A percentile compares a stretch with the other conserved stretches of the same genome.
Evolutionary conservation across 805 yeast genomes (phyloP).

Genomic region (Lipomyces yamadae): DNA sequence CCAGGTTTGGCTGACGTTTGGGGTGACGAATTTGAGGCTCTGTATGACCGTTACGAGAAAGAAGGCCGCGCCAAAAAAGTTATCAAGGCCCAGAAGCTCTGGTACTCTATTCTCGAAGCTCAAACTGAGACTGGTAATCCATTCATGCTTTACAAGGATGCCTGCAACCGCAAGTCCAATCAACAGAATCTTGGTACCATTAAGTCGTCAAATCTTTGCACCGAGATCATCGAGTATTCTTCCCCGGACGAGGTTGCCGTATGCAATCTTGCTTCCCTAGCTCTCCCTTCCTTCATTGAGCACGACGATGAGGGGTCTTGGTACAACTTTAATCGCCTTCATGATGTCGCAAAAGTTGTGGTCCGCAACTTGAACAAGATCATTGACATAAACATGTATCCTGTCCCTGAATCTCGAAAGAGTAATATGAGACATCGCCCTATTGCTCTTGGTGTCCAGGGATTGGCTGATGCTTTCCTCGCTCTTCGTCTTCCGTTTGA

Average conservation of each 20-base stretch:
- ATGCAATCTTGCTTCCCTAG: slow-evolving; percentile 90
- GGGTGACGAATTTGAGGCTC: slow-evolving; percentile 78
- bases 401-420: slow-evolving; percentile 71
- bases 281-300: slow-evolving; percentile 77
- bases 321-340: slow-evolving; percentile 77
- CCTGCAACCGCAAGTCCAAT: slow-evolving; percentile 84
- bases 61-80: slow-evolving; percentile 68
- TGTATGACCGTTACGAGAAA: slow-evolving; percentile 73
- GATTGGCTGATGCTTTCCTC: slow-evolving; percentile 88
- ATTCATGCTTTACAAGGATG: slow-evolving; percentile 89
- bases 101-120: slow-evolving; percentile 87
- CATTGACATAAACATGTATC: slow-evolving; percentile 85
- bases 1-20: slow-evolving; percentile 82
- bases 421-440: slow-evolving; percentile 90
- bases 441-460: slow-evolving; percentile 97
- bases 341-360: slow-evolving; percentile 75
- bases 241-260: slow-evolving; percentile 94
- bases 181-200: slow-evolving; percentile 92
- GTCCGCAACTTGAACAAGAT: slow-evolving; percentile 78
- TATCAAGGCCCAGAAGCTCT: slow-evolving; percentile 84
- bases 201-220: slow-evolving; percentile 91
- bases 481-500: slow-evolving; percentile 84
- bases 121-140: slow-evolving; percentile 98
- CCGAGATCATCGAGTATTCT: slow-evolving; percentile 92
- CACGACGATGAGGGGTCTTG: slow-evolving; percentile 53